These are phyloP conservation scores for Heliophila coronopifolia DNA, from an alignment of 441 rosid species.

Conservation along the genomic window DNA sequence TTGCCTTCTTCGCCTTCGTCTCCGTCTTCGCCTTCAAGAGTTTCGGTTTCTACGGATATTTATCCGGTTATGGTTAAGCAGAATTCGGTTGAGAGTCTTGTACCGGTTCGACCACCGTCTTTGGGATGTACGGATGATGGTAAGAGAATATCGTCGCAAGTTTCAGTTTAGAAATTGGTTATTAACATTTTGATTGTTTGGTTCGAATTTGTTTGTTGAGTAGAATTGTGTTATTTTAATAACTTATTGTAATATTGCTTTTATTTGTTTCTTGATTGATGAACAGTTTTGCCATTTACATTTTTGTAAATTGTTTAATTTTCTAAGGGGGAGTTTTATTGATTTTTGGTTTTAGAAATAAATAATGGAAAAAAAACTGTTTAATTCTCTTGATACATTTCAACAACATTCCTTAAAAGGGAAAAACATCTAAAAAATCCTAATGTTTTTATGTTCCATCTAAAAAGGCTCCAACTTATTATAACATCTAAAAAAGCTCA, in stretches of 20 bases:
- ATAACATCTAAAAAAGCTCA: no score
- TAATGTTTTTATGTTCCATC: no score
- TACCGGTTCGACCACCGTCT: slow-evolving; percentile 26
- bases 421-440: no score
- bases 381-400: no score
- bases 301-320: neutral
- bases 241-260: slow-evolving; percentile 2
- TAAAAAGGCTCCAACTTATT: no score
- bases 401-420: no score
- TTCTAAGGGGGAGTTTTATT: neutral
- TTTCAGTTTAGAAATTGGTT: slow-evolving; percentile 12
- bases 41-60: slow-evolving; percentile 32
- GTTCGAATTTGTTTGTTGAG: neutral
- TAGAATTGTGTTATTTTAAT: slow-evolving; percentile 3
- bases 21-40: slow-evolving; percentile 27
- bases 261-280: neutral
- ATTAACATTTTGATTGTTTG: slow-evolving; percentile 1
- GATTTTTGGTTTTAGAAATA: neutral
- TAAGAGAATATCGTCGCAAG: slow-evolving; percentile 21
- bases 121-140: slow-evolving; percentile 29
- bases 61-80: slow-evolving; percentile 27
- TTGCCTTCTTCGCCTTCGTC: slow-evolving; percentile 35
- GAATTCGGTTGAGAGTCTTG: slow-evolving; percentile 28
- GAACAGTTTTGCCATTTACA: neutral
- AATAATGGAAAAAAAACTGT: neutral